Evolutionary conservation across 805 yeast species (phyloP).

Genomic region (Wickerhamomyces bovis): DNA sequence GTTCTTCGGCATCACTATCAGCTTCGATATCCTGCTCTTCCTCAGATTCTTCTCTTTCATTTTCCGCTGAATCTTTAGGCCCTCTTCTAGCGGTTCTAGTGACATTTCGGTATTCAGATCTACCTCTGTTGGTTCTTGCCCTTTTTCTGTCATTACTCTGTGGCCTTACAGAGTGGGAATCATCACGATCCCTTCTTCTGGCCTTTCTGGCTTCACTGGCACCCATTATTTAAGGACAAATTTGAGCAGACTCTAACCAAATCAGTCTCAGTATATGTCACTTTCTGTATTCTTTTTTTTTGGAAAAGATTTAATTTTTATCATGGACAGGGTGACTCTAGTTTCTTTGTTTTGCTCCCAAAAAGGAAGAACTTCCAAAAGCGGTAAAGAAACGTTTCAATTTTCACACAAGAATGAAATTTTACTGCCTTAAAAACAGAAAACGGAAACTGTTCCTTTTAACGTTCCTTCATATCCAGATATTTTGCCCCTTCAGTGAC

Average conservation of each 20-base stretch:
- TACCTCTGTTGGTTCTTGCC: constrained; percentile 37
- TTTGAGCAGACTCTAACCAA: not conserved
- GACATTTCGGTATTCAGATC: constrained; percentile 55
- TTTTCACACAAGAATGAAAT: not conserved
- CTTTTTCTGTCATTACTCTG: constrained; percentile 3
- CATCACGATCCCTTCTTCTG: constrained; percentile 3
- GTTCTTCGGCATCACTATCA: constrained; percentile 13
- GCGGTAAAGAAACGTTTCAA: not conserved
- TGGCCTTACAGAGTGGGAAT: not conserved
- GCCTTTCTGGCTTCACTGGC: constrained; percentile 10
- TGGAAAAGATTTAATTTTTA: no score
- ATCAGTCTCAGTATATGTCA: not conserved
- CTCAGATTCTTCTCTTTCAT: constrained; percentile 14
- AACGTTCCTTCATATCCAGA: no score
- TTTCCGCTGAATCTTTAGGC: constrained; percentile 15
- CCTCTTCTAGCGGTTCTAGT: constrained; percentile 47
- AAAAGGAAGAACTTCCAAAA: not conserved
- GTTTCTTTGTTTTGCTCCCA: not conserved
- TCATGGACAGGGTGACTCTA: not conserved
- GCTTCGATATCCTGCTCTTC: constrained; percentile 13
- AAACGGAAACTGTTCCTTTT: no score
- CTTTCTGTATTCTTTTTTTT: not conserved
- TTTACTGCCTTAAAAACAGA: no score
- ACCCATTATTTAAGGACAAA: constrained; percentile 6
- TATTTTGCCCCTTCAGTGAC: no score